Evolutionary conservation across 2,329 filamentous ascomycete genomes (phyloP).

Genomic region (Fusarium sp.): DNA sequence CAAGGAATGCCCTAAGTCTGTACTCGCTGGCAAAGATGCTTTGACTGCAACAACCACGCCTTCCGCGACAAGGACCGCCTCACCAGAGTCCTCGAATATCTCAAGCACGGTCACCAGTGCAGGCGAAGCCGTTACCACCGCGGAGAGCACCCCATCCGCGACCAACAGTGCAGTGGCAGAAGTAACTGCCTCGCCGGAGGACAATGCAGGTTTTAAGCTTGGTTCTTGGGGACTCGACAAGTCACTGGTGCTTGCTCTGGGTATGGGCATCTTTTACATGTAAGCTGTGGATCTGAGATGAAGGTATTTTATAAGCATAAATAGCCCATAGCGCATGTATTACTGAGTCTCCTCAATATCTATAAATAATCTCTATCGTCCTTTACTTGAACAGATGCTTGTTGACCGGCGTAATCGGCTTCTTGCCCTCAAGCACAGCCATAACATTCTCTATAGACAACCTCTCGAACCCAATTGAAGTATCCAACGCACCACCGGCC

Average conservation of each 20-base stretch:
- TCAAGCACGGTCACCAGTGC: too few species aligned
- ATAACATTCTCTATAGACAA: conserved; percentile 66
- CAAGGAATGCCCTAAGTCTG: background rate
- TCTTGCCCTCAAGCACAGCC: conserved; percentile 57
- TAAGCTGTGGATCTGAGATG: too few species aligned
- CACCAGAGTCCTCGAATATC: too few species aligned
- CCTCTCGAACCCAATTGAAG: conserved; percentile 64
- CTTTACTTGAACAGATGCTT: conserved; percentile 55
- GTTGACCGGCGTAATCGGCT: conserved; percentile 44
- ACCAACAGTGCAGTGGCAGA: rapidly evolving
- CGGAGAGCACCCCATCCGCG: rapidly evolving
- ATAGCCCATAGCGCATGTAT: too few species aligned
- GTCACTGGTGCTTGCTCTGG: background rate
- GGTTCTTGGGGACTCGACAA: rapidly evolving
- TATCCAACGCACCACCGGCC: conserved; percentile 65
- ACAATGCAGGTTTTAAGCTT: too few species aligned
- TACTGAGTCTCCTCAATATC: too few species aligned
- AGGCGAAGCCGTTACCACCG: background rate
- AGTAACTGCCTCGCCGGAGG: background rate
- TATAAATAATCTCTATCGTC: rapidly evolving
- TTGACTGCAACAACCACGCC: too few species aligned
- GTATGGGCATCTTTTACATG: background rate
- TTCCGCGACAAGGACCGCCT: background rate
- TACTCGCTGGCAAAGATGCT: background rate
- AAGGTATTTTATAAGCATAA: too few species aligned